Conservation (phyloP, 352 stramenopile genomes). For the Phytophthora pistaciae region DNA sequence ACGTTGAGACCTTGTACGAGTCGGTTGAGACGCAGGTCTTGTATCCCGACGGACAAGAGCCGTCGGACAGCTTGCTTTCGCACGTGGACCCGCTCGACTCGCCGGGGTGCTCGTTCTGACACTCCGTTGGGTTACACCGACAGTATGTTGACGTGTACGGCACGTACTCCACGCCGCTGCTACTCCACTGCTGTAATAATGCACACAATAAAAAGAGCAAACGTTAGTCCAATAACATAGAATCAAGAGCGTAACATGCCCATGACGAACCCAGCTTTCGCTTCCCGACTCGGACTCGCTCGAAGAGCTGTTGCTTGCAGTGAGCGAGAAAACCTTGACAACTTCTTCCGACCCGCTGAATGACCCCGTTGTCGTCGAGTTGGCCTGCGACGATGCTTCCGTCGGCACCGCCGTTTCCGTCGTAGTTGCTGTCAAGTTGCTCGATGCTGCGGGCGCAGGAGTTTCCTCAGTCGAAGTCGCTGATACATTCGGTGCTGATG, state of each 20-base stretch:
- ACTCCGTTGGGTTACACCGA: conserved; percentile 72
- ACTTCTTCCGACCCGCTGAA: conserved; percentile 17
- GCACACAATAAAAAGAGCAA: neutral
- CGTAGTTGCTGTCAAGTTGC: conserved; percentile 10
- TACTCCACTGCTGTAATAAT: conserved; percentile 19
- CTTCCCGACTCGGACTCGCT: conserved; percentile 28
- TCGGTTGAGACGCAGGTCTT: conserved; percentile 74
- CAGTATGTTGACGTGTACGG: conserved; percentile 77
- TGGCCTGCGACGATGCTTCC: conserved; percentile 23
- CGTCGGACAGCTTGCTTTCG: conserved; percentile 49
- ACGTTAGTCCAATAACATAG: conserved; percentile 7
- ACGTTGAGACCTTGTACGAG: conserved; percentile 78
- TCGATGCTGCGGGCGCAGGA: neutral
- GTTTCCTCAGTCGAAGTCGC: conserved; percentile 10
- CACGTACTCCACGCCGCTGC: conserved; percentile 22
- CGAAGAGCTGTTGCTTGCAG: conserved; percentile 33
- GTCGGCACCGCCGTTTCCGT: conserved; percentile 20
- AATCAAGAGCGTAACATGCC: neutral
- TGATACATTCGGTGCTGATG: conserved; percentile 5
- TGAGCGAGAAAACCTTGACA: conserved; percentile 38
- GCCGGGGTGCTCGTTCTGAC: conserved; percentile 73
- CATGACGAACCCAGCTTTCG: conserved; percentile 25
- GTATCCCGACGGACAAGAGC: conserved; percentile 67
- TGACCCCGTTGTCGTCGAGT: conserved; percentile 12
- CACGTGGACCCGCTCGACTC: conserved; percentile 53